These are phyloP conservation scores for Sugiyamaella americana DNA, from an alignment of 805 yeast species.

Conservation along the genomic window DNA sequence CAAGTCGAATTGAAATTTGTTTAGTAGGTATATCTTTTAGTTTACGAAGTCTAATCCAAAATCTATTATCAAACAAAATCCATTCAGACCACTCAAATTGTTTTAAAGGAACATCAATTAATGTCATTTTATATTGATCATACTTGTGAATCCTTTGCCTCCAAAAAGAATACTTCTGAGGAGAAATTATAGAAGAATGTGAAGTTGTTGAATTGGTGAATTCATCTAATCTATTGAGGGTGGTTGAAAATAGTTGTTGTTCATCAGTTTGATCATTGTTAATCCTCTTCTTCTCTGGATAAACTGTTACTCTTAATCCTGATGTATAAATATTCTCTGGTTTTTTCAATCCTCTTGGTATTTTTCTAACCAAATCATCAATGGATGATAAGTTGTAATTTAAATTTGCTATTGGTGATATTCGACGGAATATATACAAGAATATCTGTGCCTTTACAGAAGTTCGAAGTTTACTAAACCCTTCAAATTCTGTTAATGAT, in stretches of 20 bases:
- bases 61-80: conserved; percentile 16
- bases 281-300: background rate
- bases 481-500: conserved; percentile 1
- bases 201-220: background rate
- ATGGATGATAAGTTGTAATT: conserved; percentile 12
- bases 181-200: no score
- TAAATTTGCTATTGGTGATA: conserved; percentile 10
- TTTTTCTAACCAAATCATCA: conserved; percentile 6
- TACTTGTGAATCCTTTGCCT: conserved; percentile 1
- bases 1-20: background rate
- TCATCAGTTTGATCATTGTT: background rate
- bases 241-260: background rate
- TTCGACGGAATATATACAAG: conserved; percentile 3
- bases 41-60: conserved; percentile 9
- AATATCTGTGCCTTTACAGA: conserved; percentile 10
- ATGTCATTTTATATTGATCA: background rate
- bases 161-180: conserved; percentile 1
- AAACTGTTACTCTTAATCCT: background rate
- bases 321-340: background rate
- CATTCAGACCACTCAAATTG: conserved; percentile 18
- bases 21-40: background rate
- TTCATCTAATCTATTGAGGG: no score
- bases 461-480: conserved; percentile 5
- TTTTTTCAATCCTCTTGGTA: background rate
- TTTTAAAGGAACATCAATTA: background rate